Base-by-base conservation (phyloP, 208 protist genomes). In the Tritrichomonas musculus region DNA sequence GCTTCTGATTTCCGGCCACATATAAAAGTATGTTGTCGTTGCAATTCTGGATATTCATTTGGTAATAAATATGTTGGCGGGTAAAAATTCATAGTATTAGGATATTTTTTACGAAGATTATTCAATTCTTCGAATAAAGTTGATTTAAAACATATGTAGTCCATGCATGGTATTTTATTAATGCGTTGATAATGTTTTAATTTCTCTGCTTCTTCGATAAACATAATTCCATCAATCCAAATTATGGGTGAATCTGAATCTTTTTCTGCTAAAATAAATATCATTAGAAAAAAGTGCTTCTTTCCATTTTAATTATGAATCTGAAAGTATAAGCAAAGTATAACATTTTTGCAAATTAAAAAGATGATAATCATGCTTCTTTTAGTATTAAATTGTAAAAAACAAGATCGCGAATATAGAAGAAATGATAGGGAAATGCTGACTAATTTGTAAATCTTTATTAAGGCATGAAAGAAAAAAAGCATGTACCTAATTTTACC, bases 81-180 rank as follows among this genome's bases (percentile, higher is more conserved):
- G 30, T 82, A 82, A 50, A 82, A 82, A 20, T 82, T 50, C 39
- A 82, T 53, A n/a, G 33, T 20, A 20, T 33, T 47, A 53, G 73
- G 73, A 82, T 50, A 82, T 33, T 33, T 50, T 50, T 47, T 50
- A 22, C 41, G 9, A 3, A 36, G 20, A n/a, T 47, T 50, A 82
- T 82, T 82, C n/a, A 82, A 50, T 82, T 82, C 73, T 82, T 1
- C 1, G 30, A 82, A 82, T 0, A 82, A 9, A 49, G 73, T 82
- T 11, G 73, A 82, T 50, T 82, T 82, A 50, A 82, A 82, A 36
- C 73, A 82, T 30, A 82, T n/a, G 50, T 50, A 82, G 41, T 82
- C 73, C 73, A 82, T 82, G 39, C 73, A 82, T 53, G 73, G 73
- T 47, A 82, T 82, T 53, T 82, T 82, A 25, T 82, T 82, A 4